These are phyloP conservation scores for Chaetomiaceae sp. DNA, from an alignment of 2,329 filamentous ascomycete species.

Conservation along the genomic window DNA sequence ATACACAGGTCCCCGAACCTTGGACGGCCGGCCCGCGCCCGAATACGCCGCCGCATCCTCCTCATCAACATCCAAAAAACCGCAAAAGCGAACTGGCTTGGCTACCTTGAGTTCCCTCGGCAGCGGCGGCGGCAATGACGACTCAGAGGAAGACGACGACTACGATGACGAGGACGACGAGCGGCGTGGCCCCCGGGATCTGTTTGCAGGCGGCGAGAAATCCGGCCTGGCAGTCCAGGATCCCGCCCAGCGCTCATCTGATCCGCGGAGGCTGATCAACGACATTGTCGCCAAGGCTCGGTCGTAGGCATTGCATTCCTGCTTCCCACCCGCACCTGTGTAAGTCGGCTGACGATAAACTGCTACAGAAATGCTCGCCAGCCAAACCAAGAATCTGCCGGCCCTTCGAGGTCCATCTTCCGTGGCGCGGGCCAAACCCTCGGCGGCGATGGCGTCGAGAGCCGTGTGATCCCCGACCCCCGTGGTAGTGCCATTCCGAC, in stretches of 20 bases:
- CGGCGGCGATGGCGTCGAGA: conserved; percentile 71
- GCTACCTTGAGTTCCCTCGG: conserved; percentile 57
- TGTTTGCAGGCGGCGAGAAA: conserved; percentile 84
- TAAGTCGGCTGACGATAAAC: conserved; percentile 14
- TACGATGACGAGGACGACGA: conserved; percentile 56
- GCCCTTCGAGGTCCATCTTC: conserved; percentile 54
- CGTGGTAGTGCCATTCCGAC: conserved; percentile 31
- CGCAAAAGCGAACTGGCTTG: conserved; percentile 55
- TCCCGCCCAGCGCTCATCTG: conserved; percentile 45
- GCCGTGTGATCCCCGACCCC: conserved; percentile 63
- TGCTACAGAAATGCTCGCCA: conserved; percentile 56
- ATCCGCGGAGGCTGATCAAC: conserved; percentile 54
- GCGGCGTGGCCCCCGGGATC: conserved; percentile 57
- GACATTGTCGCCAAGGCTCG: conserved; percentile 62
- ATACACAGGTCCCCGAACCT: conserved; percentile 59
- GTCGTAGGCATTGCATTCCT: conserved; percentile 44
- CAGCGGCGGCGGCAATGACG: conserved; percentile 47
- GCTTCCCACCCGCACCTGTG: not conserved
- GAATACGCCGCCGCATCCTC: conserved; percentile 35
- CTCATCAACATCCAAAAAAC: conserved; percentile 37
- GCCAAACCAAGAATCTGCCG: conserved; percentile 44
- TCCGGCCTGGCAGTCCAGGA: conserved; percentile 67
- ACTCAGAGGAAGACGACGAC: conserved; percentile 55
- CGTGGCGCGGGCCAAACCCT: conserved; percentile 69
- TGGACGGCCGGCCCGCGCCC: conserved; percentile 58